Percentiles rank a stretch among this genome's conserved stretches.
phyloP scores from a whole-genome alignment of 306 rosid species.

The Mimosa bimucronata region DNA sequence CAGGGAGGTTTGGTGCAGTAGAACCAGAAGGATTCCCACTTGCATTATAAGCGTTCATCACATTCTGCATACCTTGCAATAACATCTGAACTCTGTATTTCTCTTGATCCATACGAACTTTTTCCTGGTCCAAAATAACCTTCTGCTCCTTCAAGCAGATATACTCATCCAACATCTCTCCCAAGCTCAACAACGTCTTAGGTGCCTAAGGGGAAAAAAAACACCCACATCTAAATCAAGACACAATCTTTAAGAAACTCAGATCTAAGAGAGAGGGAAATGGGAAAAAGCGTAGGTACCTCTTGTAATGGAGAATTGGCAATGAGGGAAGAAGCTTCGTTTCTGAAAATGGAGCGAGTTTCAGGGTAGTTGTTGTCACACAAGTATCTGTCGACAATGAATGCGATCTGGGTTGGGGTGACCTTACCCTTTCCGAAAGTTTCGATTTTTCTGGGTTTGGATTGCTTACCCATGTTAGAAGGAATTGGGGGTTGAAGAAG shows the following conservation, averaged over 20 bases:
- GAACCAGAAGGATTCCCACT: constrained; percentile 31
- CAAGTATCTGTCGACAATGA: constrained; percentile 81
- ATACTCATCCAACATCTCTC: constrained; percentile 69
- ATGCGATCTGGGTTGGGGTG: constrained; percentile 75
- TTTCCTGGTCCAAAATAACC: constrained; percentile 66
- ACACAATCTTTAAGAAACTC: not conserved
- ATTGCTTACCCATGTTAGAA: constrained; percentile 63
- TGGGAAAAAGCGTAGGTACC: constrained; percentile 43
- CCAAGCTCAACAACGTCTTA: constrained; percentile 66
- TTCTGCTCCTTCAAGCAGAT: constrained; percentile 75
- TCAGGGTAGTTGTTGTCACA: constrained; percentile 59
- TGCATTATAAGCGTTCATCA: constrained; percentile 56
- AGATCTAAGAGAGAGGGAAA: not conserved
- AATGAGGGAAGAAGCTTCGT: constrained; percentile 73
- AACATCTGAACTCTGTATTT: constrained; percentile 60
- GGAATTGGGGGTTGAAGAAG: not conserved
- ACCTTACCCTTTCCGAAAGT: constrained; percentile 58
- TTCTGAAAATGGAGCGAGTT: constrained; percentile 64
- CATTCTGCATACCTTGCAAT: constrained; percentile 64
- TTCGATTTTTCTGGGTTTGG: constrained; percentile 50
- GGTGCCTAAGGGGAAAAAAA: constrained; percentile 48
- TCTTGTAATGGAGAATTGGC: constrained; percentile 63
- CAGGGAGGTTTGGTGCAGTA: constrained; percentile 6
- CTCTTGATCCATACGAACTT: constrained; percentile 63
- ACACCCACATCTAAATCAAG: not conserved